phyloP scores from a whole-genome alignment of 805 yeast species.

The Dipodascus geniculatus region DNA sequence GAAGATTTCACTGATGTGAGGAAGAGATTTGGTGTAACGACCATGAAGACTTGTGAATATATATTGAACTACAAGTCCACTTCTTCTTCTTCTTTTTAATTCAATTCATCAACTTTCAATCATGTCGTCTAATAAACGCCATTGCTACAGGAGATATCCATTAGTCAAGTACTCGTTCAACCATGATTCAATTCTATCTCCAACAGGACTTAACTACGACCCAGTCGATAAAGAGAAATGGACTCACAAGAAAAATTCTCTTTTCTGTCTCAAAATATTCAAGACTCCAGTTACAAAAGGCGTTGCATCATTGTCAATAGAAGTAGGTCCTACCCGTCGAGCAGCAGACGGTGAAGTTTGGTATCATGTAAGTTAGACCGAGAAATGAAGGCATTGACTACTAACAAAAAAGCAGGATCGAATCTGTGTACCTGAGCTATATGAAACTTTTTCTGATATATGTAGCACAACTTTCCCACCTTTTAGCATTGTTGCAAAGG shows the following conservation, averaged over 20 bases:
- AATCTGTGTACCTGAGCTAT: not conserved
- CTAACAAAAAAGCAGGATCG: not conserved
- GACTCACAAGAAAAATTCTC: not conserved
- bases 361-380: not conserved
- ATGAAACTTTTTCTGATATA: not conserved
- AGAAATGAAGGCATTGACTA: not conserved
- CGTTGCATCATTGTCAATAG: not conserved
- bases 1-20: not conserved
- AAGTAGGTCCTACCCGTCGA: not conserved
- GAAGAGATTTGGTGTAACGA: not conserved
- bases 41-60: not conserved
- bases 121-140: too few species aligned
- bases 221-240: not conserved
- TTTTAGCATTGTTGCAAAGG: not conserved
- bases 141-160: not conserved
- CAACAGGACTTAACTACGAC: not conserved
- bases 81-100: not conserved
- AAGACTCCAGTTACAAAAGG: not conserved
- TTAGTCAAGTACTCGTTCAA: not conserved
- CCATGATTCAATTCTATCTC: not conserved
- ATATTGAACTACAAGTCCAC: not conserved
- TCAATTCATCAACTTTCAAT: too few species aligned
- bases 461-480: not conserved
- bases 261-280: not conserved
- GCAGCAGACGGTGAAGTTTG: not conserved